Base-by-base conservation (phyloP, 306 rosid species). In the Vigna angularis region DNA sequence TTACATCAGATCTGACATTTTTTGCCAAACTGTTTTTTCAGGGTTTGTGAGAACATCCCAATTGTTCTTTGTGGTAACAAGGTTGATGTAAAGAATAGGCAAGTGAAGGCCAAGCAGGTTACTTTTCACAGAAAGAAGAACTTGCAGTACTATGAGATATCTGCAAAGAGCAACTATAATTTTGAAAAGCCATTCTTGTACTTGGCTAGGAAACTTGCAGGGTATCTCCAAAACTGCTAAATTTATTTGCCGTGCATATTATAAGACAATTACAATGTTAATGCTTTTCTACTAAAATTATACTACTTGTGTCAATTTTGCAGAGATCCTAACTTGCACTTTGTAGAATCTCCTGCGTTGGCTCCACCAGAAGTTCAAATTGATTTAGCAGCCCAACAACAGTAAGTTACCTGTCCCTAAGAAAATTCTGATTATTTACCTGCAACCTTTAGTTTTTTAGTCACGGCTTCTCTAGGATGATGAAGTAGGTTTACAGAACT, bases 311-410 rank as follows among this genome's bases (percentile, higher is more conserved):
- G 18, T 34, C 16, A 66, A 56, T 76, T 61, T 77, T 88, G 82
- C 78, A 91, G 93, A 17, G 92, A 91, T 67, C 65, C 91, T 10
- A 89, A 89, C 61, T 78, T 91, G 78, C 96, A 91, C 71, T 89
- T 91, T 18, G 96, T 91, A 2, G 96, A 91, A 80, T 83, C 96
- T 52, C 97, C 94, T 34, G 96, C 97, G 15, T 66, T 91, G 83
- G 92, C 92, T 65, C 97, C 97, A 62, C 97, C 97, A 1, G 97
- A 91, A 67, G 93, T 91, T 38, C 92, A 91, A 68, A 89, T 89
- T 17, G 93, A 91, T 83, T 53, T 91, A 58, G 88, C 86, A 15
- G 89, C 85, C 1, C 97, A 91, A 73, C 85, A 82, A 49, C 88
- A 85, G 94, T 89, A 86, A 85, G 92, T 55, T 48, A 12, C 65